Evolutionary conservation across 192 early-diverging fungal genomes (phyloP).

Genomic region (Coemansia sp.): DNA sequence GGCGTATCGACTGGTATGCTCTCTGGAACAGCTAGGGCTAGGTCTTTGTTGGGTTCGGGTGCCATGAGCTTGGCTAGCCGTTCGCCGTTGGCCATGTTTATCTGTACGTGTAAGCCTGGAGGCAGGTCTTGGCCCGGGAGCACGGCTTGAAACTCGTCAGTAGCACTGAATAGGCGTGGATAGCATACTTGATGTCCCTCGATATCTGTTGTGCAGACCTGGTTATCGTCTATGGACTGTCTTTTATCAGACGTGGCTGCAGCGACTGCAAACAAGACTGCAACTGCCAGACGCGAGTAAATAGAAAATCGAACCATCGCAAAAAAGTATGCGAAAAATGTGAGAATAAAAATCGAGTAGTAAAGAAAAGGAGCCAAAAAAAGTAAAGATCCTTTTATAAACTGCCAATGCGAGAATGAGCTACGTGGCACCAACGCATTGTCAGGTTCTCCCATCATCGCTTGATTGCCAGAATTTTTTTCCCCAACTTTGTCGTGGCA

Average conservation of each 20-base stretch:
- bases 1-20: background rate
- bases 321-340: background rate
- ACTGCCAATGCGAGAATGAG: background rate
- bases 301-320: constrained; percentile 15
- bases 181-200: constrained; percentile 54
- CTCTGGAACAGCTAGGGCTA: background rate
- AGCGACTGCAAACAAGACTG: constrained; percentile 6
- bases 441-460: background rate
- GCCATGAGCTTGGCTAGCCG: constrained; percentile 63
- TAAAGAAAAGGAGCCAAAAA: background rate
- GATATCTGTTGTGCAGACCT: constrained; percentile 36
- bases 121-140: constrained; percentile 65
- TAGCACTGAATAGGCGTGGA: constrained; percentile 61
- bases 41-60: constrained; percentile 8
- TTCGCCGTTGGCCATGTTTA: constrained; percentile 63
- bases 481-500: background rate
- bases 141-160: constrained; percentile 61
- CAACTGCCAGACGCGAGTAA: constrained; percentile 11
- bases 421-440: background rate
- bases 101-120: constrained; percentile 62
- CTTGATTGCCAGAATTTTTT: background rate
- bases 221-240: constrained; percentile 1
- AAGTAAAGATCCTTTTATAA: background rate
- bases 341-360: background rate
- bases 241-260: background rate